These are phyloP conservation scores for Paramecium pentaurelia DNA, from an alignment of 73 alveolate genomes.

Conservation along the genomic window DNA sequence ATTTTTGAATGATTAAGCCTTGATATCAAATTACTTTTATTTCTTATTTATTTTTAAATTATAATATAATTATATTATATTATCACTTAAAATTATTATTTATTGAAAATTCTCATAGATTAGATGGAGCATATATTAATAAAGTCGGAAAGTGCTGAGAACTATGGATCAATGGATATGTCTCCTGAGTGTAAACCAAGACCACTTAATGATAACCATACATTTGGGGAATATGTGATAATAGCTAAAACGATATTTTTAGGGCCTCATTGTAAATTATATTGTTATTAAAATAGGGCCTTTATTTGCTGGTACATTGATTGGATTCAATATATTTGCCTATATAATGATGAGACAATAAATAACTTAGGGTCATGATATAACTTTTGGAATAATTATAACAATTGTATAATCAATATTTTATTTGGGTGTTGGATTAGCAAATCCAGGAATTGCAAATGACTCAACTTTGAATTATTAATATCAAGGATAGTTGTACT, in stretches of 20 bases:
- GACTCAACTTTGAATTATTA: not conserved
- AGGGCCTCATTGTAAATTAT: conserved; percentile 21
- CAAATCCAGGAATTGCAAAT: conserved; percentile 2
- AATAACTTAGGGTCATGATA: not conserved
- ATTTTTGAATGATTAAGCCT: no score
- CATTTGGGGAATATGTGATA: not conserved
- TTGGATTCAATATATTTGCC: not conserved
- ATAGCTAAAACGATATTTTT: not conserved
- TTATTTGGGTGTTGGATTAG: not conserved
- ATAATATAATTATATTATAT: not conserved
- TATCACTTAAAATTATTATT: not conserved
- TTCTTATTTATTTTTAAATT: no score
- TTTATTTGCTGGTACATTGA: not conserved
- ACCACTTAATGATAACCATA: not conserved
- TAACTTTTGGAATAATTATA: not conserved
- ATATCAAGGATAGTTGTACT: not conserved
- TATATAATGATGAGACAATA: not conserved
- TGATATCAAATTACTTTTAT: no score
- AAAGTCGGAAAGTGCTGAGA: not conserved
- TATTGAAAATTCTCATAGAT: not conserved
- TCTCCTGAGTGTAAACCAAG: not conserved
- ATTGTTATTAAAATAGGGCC: not conserved
- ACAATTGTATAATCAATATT: not conserved
- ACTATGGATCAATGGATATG: not conserved
- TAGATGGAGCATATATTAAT: not conserved